These are phyloP conservation scores for Pythium vanterpoolii DNA, from an alignment of 352 stramenopile genomes.

Conservation along the genomic window DNA sequence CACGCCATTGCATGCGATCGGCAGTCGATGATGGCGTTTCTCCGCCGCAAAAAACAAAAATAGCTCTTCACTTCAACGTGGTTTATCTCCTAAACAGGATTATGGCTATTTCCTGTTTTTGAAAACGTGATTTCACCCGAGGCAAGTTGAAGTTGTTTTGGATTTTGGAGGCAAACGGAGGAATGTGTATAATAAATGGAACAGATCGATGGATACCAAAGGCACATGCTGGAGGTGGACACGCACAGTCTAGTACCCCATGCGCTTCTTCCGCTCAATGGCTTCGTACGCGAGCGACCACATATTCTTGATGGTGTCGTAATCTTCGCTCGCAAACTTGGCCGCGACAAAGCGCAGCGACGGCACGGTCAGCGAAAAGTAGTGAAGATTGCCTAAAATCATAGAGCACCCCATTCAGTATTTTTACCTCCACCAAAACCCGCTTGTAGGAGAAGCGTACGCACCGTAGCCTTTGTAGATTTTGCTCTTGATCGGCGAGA, in stretches of 20 bases:
- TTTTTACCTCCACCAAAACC: not conserved
- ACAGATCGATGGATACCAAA: not conserved
- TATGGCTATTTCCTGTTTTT: too few relatives aligned
- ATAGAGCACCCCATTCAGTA: not conserved
- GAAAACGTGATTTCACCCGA: too few relatives aligned
- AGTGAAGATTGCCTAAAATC: conserved; percentile 66
- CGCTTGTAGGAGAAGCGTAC: not conserved
- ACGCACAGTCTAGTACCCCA: conserved; percentile 29
- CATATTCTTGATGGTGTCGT: conserved; percentile 78
- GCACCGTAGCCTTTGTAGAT: conserved; percentile 85
- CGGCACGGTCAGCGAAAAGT: conserved; percentile 78
- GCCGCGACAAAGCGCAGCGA: conserved; percentile 77
- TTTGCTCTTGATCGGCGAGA: conserved; percentile 83
- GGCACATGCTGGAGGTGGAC: not conserved
- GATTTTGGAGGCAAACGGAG: not conserved
- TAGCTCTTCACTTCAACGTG: not conserved
- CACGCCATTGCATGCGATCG: not conserved
- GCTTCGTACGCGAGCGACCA: conserved; percentile 79
- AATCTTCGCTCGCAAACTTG: conserved; percentile 85
- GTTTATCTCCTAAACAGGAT: too few relatives aligned
- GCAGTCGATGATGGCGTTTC: not conserved
- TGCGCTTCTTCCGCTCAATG: conserved; percentile 82
- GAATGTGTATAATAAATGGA: too few relatives aligned
- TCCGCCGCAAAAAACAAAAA: not conserved
- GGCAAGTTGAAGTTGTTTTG: not conserved